These are phyloP conservation scores for Boletales sp. DNA, from an alignment of 768 basidiomycete species.

Conservation along the genomic window DNA sequence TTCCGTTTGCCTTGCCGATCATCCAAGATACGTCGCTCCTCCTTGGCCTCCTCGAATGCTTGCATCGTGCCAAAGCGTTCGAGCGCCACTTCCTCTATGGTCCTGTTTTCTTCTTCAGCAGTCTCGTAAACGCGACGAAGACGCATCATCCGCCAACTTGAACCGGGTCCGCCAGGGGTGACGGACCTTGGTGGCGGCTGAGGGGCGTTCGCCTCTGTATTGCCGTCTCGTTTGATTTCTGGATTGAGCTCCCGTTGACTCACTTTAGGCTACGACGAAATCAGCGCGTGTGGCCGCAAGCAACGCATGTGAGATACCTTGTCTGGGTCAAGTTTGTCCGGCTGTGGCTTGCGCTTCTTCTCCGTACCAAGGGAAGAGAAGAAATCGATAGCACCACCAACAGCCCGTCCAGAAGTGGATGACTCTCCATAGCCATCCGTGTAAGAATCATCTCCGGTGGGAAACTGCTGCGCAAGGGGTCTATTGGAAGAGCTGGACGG, in stretches of 20 bases:
- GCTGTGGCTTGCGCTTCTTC: constrained; percentile 59
- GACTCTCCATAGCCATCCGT: constrained; percentile 66
- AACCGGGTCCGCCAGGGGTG: constrained; percentile 87
- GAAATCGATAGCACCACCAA: constrained; percentile 73
- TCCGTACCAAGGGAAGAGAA: constrained; percentile 86
- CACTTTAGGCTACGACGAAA: constrained; percentile 48
- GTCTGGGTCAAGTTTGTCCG: constrained; percentile 63
- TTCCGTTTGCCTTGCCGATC: constrained; percentile 63
- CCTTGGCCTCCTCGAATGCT: constrained; percentile 85
- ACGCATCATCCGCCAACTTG: constrained; percentile 98
- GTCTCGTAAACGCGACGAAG: constrained; percentile 86
- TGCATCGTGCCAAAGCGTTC: constrained; percentile 86
- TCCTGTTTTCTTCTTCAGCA: constrained; percentile 75
- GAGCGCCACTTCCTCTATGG: constrained; percentile 74
- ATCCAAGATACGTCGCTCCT: constrained; percentile 83
- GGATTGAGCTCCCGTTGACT: constrained; percentile 62
- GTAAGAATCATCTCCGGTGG: constrained; percentile 44
- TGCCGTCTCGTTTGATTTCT: constrained; percentile 45
- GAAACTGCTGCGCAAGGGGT: constrained; percentile 27
- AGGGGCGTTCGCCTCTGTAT: constrained; percentile 36
- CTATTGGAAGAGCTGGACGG: constrained; percentile 29
- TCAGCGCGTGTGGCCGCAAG: constrained; percentile 4
- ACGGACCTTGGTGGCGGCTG: constrained; percentile 43
- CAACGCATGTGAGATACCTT: constrained; percentile 43
- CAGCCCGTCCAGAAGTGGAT: constrained; percentile 41